Evolutionary conservation across 768 basidiomycete genomes (phyloP).

Genomic region (Boletales sp.): DNA sequence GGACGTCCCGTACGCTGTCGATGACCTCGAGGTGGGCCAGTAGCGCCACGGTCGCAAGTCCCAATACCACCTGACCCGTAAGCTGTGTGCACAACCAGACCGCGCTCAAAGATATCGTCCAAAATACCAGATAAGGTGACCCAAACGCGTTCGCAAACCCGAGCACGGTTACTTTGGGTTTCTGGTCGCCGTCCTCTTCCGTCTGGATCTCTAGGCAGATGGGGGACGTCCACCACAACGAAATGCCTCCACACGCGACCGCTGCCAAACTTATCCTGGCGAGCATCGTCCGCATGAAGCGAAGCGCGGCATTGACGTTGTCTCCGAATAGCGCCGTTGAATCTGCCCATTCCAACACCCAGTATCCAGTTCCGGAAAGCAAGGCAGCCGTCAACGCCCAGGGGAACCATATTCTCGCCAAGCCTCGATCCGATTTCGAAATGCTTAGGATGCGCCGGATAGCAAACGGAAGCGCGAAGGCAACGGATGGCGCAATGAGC

Average conservation of each 20-base stretch:
- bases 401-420: constrained; percentile 63
- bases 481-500: constrained; percentile 51
- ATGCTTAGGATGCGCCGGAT: constrained; percentile 56
- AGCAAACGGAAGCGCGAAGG: constrained; percentile 53
- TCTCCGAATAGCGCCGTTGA: constrained; percentile 45
- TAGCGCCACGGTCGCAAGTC: constrained; percentile 58
- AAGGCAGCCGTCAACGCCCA: constrained; percentile 57
- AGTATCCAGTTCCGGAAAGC: constrained; percentile 57
- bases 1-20: constrained; percentile 77
- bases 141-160: constrained; percentile 92
- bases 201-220: constrained; percentile 66
- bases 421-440: constrained; percentile 71
- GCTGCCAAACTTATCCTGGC: constrained; percentile 55
- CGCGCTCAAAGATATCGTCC: constrained; percentile 59
- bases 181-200: constrained; percentile 20
- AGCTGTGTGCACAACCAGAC: constrained; percentile 61
- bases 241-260: constrained; percentile 49
- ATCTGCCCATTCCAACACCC: constrained; percentile 82
- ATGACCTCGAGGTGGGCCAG: constrained; percentile 77
- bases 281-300: constrained; percentile 53
- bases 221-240: constrained; percentile 70
- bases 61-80: constrained; percentile 77
- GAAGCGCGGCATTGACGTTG: constrained; percentile 42
- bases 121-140: constrained; percentile 82
- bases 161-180: constrained; percentile 54